Base-by-base conservation (phyloP, 768 basidiomycete genomes). In the Lentinula lateritia region DNA sequence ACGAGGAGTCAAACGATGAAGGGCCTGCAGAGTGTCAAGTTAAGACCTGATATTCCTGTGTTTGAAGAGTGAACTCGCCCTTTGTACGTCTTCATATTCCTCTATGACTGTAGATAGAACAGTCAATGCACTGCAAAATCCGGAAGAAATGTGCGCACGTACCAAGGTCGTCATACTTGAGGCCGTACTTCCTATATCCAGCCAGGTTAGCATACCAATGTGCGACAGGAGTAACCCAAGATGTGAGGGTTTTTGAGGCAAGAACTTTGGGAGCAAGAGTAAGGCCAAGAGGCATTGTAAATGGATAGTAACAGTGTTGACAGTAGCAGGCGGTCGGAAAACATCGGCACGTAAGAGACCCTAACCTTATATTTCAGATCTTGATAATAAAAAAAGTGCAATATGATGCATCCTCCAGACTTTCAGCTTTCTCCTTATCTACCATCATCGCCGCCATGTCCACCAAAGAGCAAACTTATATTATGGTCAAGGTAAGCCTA, bases 151-250 rank as follows among this genome's bases (percentile, higher is more conserved):
- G 52, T 60, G 60, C 66, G 43, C 65, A 58, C 92, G 74, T 67
- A 94, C 92, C 79, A 70, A 99, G 85, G 82, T 99, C 96, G 73
- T 99, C 96, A 73, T 97, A 95, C 70, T 83, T 86, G 76, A 98
- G 84, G 66, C 96, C 96, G 69, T 92, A 81, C 69, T 87, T 81
- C 67, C 96, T 84, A 81, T 95, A 92, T 43, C 95, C 94, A 42
- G 88, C 74, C 58, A 88, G 76, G 71, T 89, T 73, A 67, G 88
- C 88, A 70, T 97, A 98, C 84, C 88, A 89, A 66, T 83, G 80
- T 7, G 94, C 91, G 60, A 97, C 53, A 60, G 94, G 94, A 63
- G 85, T 87, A 64, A 96, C 66, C 75, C 83, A 79, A 62, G 76
- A 80, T 71, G 81, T 82, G 60, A 97, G 80, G 23, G 85, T 80